Percentiles rank a stretch among this genome's conserved stretches.
Conservation (phyloP, 1,284 basidiomycete genomes). For the Sphaerobolus stellatus region DNA sequence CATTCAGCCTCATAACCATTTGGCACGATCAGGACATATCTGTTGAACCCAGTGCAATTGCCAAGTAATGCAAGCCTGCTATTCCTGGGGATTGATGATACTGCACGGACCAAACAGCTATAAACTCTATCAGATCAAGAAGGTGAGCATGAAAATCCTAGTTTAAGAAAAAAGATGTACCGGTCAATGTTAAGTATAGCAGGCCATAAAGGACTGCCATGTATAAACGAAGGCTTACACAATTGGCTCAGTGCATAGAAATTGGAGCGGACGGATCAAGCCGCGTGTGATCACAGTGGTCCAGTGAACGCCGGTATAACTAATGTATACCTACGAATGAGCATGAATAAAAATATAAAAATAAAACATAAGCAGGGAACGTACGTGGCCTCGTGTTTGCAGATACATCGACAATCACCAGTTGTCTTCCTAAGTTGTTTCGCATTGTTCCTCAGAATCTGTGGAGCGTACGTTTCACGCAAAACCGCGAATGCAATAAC, state of each 20-base stretch:
- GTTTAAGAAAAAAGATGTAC: background rate
- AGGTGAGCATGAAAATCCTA: background rate
- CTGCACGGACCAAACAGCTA: conserved; percentile 34
- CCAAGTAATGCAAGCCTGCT: conserved; percentile 44
- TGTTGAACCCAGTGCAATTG: conserved; percentile 37
- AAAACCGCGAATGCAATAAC: conserved; percentile 33
- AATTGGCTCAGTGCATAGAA: conserved; percentile 41
- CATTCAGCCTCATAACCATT: background rate
- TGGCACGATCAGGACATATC: conserved; percentile 17
- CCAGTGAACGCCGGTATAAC: background rate
- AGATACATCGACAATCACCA: conserved; percentile 23
- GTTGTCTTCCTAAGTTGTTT: conserved; percentile 22
- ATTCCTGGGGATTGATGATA: conserved; percentile 41
- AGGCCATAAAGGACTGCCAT: conserved; percentile 41
- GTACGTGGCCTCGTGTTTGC: conserved; percentile 26
- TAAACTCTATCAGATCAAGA: conserved; percentile 32
- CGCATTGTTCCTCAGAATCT: conserved; percentile 27
- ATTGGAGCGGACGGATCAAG: background rate
- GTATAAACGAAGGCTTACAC: conserved; percentile 38
- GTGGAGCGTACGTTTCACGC: conserved; percentile 33
- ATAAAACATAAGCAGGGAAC: background rate
- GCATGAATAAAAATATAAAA: background rate
- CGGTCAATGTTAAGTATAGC: conserved; percentile 40
- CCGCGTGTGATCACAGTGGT: background rate
- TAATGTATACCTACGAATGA: background rate